Percentiles rank a stretch among this genome's conserved stretches.
phyloP scores from a whole-genome alignment of 441 rosid species.

The Metrosideros polymorpha region DNA sequence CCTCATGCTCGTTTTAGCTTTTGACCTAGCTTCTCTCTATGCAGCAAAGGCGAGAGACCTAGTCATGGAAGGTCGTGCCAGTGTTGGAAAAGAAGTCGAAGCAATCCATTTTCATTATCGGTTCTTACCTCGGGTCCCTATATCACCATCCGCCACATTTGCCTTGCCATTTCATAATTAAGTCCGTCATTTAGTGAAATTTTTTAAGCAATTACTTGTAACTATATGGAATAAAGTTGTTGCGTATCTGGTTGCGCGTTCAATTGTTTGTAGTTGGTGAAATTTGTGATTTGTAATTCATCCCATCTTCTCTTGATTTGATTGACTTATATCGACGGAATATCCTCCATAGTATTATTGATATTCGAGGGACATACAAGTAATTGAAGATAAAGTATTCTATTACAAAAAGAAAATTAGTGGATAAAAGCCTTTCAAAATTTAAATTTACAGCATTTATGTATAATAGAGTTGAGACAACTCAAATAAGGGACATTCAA shows the following conservation, averaged over 20 bases:
- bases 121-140: no score
- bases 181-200: no score
- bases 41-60: no score
- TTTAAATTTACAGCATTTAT: background rate
- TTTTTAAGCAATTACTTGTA: no score
- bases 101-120: no score
- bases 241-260: background rate
- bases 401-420: background rate
- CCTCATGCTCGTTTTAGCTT: no score
- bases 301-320: background rate
- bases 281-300: background rate
- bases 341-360: background rate
- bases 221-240: background rate
- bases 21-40: no score
- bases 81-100: no score
- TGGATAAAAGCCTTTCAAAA: background rate
- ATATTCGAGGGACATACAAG: background rate
- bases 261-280: background rate
- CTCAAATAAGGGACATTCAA: background rate
- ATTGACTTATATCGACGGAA: background rate
- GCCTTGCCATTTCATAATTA: no score
- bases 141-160: no score
- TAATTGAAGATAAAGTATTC: background rate
- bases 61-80: no score
- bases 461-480: accelerated